Base-by-base conservation (phyloP, 2,329 filamentous ascomycete genomes). In the Plectosphaerella sp. region DNA sequence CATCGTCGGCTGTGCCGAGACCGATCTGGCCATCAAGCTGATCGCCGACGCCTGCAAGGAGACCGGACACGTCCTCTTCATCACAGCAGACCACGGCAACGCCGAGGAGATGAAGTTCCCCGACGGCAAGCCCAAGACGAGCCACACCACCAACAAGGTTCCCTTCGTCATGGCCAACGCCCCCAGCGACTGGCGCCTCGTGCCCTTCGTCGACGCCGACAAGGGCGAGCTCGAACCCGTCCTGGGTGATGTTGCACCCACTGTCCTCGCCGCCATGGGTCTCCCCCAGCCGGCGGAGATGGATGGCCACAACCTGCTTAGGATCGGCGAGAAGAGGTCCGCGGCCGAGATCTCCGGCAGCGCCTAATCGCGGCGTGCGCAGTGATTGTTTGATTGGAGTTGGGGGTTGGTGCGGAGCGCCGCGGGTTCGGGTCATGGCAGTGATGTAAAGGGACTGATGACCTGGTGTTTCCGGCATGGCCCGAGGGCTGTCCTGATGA, bases 21-120 rank as follows among this genome's bases (percentile, higher is more conserved):
- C 94, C 12, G 94, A 99, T 72, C 89, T 88, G 77, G 93, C 89
- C 51, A 99, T 99, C 64, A 91, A 91, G 64, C 84, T 87, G 69
- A 92, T 99, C 62, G 91, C 90, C 65, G 92, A 97, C 65, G 87
- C 86, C 48, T 97, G 93, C 82, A 95, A 95, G 82, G 86, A 94
- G 79, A 82, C 93, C 68, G 88, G 87, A 58, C 99, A 99, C 70
- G 78, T 94, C 53, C 84, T 99, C 45, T 97, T 97, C 77, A 88
- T 99, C 71, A 99, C 94, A 6, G 81, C 93, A 28, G 94, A 99
- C 72, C 94, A 99, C 74, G 94, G 92, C 65, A 99, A 99, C 67
- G 94, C 94, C 52, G 94, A 99, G 77, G 94, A 99, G 78, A 99
- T 99, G 94, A 88, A 97, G 73, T 97, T 91, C 67, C 77, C 89